Conservation (phyloP, 2,329 filamentous ascomycete genomes). For the Stachybotrys elegans region DNA sequence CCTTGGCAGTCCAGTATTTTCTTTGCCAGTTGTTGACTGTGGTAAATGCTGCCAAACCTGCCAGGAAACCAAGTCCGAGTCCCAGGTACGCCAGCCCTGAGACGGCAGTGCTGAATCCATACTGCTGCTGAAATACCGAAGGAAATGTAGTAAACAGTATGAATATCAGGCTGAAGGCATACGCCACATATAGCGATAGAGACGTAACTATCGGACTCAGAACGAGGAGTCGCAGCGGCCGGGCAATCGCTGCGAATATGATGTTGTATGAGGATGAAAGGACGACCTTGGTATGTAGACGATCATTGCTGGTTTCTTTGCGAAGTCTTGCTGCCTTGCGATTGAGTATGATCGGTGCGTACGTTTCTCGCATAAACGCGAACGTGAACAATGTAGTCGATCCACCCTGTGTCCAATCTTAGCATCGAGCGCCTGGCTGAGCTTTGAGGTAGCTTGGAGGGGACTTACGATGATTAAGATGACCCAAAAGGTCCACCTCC, state of each 20-base stretch:
- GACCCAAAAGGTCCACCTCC: slow-evolving; percentile 80
- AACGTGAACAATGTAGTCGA: slow-evolving; percentile 68
- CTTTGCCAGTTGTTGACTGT: slow-evolving; percentile 12
- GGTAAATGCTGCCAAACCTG: slow-evolving; percentile 16
- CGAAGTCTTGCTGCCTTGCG: slow-evolving; percentile 64
- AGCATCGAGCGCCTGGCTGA: too few relatives aligned
- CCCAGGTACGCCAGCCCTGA: slow-evolving; percentile 44
- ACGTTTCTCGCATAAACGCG: slow-evolving; percentile 80
- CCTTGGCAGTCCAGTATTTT: background rate
- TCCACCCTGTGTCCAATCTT: too few relatives aligned
- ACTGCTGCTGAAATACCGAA: slow-evolving; percentile 27
- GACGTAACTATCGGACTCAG: slow-evolving; percentile 50
- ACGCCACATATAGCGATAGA: slow-evolving; percentile 27
- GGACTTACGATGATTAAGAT: slow-evolving; percentile 64
- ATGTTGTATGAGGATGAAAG: slow-evolving; percentile 11
- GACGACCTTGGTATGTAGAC: slow-evolving; percentile 5
- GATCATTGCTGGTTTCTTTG: slow-evolving; percentile 21
- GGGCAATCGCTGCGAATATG: slow-evolving; percentile 26
- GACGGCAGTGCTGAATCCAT: slow-evolving; percentile 20
- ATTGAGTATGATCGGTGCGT: slow-evolving; percentile 73
- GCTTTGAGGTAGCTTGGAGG: too few relatives aligned
- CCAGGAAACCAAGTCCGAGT: slow-evolving; percentile 31
- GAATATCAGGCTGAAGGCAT: slow-evolving; percentile 31
- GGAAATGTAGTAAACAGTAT: slow-evolving; percentile 31
- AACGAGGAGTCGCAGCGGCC: slow-evolving; percentile 43